These are phyloP conservation scores for Amphichorda felina DNA, from an alignment of 2,329 filamentous ascomycete species.

Conservation along the genomic window DNA sequence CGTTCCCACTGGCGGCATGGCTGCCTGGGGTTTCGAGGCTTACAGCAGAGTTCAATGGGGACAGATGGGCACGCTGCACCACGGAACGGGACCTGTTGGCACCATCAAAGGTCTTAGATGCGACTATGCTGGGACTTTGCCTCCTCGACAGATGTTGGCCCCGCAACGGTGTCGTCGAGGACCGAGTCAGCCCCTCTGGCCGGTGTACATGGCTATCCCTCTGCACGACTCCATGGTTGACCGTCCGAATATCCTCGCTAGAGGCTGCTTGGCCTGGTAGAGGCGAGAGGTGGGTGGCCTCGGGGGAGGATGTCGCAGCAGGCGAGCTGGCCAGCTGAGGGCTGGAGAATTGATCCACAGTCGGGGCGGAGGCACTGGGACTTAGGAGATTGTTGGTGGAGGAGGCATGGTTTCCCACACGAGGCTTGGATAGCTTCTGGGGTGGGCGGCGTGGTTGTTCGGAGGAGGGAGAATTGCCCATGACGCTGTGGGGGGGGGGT, in stretches of 20 bases:
- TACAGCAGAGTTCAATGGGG: background rate
- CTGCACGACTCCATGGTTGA: too few species aligned
- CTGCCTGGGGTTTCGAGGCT: too few species aligned
- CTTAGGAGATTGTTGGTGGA: slow-evolving; percentile 25
- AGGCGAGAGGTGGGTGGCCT: background rate
- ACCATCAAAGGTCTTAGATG: background rate
- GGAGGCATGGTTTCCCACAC: slow-evolving; percentile 23
- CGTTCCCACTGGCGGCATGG: too few species aligned
- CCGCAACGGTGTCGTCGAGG: too few species aligned
- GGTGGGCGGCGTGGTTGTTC: slow-evolving; percentile 25
- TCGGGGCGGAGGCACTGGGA: slow-evolving; percentile 9
- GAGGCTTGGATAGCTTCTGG: slow-evolving; percentile 41
- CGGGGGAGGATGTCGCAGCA: background rate
- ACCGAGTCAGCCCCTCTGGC: too few species aligned
- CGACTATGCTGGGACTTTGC: too few species aligned
- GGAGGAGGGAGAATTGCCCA: slow-evolving; percentile 39
- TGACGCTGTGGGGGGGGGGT: slow-evolving; percentile 12
- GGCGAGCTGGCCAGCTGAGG: slow-evolving; percentile 17
- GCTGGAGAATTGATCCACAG: slow-evolving; percentile 14
- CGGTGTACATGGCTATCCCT: too few species aligned
- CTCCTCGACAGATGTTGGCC: too few species aligned
- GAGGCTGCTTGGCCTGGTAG: too few species aligned
- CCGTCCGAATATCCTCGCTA: too few species aligned
- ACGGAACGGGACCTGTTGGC: background rate
- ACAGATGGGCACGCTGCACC: background rate